Evolutionary conservation across 306 rosid genomes (phyloP), one percentile per base, ranked within the genome.

Genomic region (Morella rubra): DNA sequence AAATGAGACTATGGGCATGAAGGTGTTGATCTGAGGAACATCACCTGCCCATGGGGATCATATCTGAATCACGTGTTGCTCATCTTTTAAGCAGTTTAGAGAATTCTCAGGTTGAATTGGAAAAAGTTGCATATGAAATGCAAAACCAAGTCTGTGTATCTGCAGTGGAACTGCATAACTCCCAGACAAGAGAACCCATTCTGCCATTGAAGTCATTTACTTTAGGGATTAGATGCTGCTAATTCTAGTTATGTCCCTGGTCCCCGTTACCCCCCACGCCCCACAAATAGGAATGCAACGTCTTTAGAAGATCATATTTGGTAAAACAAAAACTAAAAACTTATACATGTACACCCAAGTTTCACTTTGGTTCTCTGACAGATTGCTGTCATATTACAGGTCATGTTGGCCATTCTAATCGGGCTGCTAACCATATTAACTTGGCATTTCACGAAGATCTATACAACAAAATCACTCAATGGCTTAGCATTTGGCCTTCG

Each of bases 401-500:
- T 88, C 65, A 96, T 96, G 99, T 85, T 96, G 65, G 99, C 98
- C 5, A 96, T 96, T 82, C 79, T 96, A 87, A 96, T 96, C 50
- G 99, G 99, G 72, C 80, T 96, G 40, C 83, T 96, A 41, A 96
- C 99, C 20, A 91, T 96, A 79, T 81, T 96, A 72, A 96, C 99
- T 42, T 96, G 99, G 99, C 99, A 96, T 84, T 91, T 96, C 79
- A 96, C 99, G 3, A 92, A 87, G 89, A 87, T 85, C 79, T 96
- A 96, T 83, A 96, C 99, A 0, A 79, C 89, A 51, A 87, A 89
- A 78, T 96, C 99, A 16, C 85, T 96, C 3, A 82, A 79, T 74
- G 87, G 85, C 86, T 87, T 96, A 86, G 99, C 99, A 3, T 96
- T 92, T 77, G 98, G 92, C 60, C 89, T 96, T 55, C 97, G 99